Evolutionary conservation across 2,329 filamentous ascomycete genomes (phyloP).

Genomic region (Lachnellula occidentalis): DNA sequence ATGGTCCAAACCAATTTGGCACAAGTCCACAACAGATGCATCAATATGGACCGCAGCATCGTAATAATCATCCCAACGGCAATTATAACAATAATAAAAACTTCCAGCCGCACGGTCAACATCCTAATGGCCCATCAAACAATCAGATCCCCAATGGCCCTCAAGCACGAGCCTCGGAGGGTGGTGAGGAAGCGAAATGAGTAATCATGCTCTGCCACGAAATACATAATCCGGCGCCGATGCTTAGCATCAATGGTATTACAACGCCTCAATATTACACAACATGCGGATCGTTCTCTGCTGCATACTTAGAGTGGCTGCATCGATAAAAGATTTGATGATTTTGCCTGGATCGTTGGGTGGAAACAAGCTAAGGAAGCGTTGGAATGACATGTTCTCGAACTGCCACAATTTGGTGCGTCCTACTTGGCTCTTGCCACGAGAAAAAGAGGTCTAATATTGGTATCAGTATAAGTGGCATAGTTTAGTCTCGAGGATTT

Average conservation of each 20-base stretch:
- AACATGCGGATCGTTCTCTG: conserved; percentile 17
- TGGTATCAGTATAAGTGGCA: conserved; percentile 22
- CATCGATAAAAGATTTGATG: conserved; percentile 24
- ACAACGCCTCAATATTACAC: conserved; percentile 19
- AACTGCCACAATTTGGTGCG: conserved; percentile 22
- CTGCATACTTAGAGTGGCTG: conserved; percentile 27
- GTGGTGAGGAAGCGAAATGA: conserved; percentile 45
- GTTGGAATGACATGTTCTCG: conserved; percentile 20
- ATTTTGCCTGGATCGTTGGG: conserved; percentile 23
- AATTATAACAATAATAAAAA: conserved; percentile 46
- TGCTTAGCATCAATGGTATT: conserved; percentile 27
- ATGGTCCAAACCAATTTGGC: conserved; percentile 56
- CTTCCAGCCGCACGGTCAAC: conserved; percentile 36
- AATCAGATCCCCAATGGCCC: conserved; percentile 33
- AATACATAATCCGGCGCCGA: conserved; percentile 24
- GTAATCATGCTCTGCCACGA: conserved; percentile 3
- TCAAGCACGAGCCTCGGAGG: conserved; percentile 35
- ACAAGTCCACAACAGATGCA: conserved; percentile 58
- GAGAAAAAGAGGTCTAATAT: conserved; percentile 22
- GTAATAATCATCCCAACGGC: conserved; percentile 47
- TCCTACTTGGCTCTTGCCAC: conserved; percentile 26
- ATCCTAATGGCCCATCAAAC: conserved; percentile 37
- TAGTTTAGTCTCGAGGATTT: conserved; percentile 21
- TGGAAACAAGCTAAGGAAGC: conserved; percentile 15
- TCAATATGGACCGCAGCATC: conserved; percentile 51